Conservation (phyloP, 106 monocot genomes). For the Ottelia alismoides region DNA sequence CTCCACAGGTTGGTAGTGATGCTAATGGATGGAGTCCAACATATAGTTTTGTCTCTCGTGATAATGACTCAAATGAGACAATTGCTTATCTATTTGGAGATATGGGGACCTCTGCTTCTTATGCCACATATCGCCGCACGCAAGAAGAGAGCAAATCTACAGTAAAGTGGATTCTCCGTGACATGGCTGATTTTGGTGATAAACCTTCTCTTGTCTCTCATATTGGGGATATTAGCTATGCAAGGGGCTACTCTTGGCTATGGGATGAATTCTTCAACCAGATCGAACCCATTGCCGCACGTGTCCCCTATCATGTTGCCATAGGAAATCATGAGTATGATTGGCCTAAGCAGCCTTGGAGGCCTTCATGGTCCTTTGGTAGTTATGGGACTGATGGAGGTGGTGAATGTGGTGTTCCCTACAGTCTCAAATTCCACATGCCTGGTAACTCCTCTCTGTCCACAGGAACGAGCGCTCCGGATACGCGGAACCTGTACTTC, state of each 20-base stretch:
- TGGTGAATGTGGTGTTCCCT: slow-evolving; percentile 96
- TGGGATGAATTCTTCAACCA: slow-evolving; percentile 98
- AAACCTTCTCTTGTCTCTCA: slow-evolving; percentile 90
- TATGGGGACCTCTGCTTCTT: slow-evolving; percentile 82
- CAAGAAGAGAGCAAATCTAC: slow-evolving; percentile 86
- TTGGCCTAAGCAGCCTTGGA: slow-evolving; percentile 95
- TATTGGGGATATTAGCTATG: slow-evolving; percentile 97
- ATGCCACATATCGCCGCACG: slow-evolving; percentile 55
- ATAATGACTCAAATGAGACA: slow-evolving; percentile 60
- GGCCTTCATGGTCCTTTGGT: slow-evolving; percentile 55
- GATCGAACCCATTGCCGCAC: slow-evolving; percentile 81
- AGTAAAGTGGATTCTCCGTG: slow-evolving; percentile 84
- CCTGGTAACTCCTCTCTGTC: slow-evolving; percentile 82
- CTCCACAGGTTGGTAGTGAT: slow-evolving; percentile 73
- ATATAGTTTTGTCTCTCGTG: slow-evolving; percentile 65
- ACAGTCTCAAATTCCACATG: slow-evolving; percentile 89
- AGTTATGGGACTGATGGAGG: slow-evolving; percentile 78
- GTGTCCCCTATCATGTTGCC: slow-evolving; percentile 78
- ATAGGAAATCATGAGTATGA: slow-evolving; percentile 99
- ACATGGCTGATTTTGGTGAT: slow-evolving; percentile 57
- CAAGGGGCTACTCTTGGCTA: slow-evolving; percentile 81
- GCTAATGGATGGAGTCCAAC: slow-evolving; percentile 63
- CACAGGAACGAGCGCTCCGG: slow-evolving; percentile 65
- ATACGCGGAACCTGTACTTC: slow-evolving; percentile 72
- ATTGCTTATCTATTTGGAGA: slow-evolving; percentile 86